Conservation (phyloP, 371 early-diverging fungal species). For the Mortierella sp. region DNA sequence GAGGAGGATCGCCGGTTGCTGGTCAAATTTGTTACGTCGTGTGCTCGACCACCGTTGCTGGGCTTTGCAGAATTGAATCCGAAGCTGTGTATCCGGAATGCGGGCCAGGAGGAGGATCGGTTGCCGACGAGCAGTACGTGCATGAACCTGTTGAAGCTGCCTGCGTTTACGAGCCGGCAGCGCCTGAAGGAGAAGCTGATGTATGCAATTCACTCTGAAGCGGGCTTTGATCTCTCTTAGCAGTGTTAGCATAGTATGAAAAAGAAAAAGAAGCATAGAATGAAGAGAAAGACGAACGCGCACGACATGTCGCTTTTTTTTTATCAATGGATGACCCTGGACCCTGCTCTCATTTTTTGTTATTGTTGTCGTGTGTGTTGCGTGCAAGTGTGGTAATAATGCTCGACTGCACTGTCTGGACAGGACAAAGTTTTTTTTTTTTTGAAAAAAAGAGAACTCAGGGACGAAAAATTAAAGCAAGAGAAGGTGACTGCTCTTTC, state of each 20-base stretch:
- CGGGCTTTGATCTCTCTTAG: conserved; percentile 94
- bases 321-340: background rate
- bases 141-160: conserved; percentile 95
- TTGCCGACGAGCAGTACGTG: conserved; percentile 94
- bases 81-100: conserved; percentile 80
- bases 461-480: background rate
- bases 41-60: conserved; percentile 91
- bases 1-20: conserved; percentile 80
- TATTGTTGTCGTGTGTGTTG: too few relatives aligned
- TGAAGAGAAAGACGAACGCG: conserved; percentile 1
- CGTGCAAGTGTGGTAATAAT: too few relatives aligned
- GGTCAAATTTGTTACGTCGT: conserved; percentile 93
- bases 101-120: conserved; percentile 71
- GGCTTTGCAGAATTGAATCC: conserved; percentile 92
- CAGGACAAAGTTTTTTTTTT: conserved; percentile 2
- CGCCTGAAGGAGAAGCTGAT: conserved; percentile 81
- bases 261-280: too few relatives aligned
- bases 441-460: background rate
- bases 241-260: background rate
- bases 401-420: too few relatives aligned
- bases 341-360: background rate
- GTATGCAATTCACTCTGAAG: conserved; percentile 90
- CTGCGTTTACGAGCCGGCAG: conserved; percentile 76
- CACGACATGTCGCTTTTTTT: background rate
- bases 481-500: background rate